phyloP scores from a whole-genome alignment of 2,329 filamentous ascomycete species.

The Knoxdaviesia proteae region DNA sequence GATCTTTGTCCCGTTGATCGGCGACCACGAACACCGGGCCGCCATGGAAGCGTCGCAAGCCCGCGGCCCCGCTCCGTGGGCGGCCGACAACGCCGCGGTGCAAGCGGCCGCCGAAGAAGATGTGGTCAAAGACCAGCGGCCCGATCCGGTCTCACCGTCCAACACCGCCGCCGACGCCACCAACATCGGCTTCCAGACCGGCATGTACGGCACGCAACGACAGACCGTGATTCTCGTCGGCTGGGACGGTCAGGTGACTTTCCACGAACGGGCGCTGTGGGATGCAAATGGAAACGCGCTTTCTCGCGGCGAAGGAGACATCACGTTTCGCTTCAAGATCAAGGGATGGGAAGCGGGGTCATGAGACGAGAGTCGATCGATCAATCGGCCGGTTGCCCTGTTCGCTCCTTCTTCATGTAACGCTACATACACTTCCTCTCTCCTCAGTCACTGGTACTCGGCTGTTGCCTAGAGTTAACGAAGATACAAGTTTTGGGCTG shows the following conservation, averaged over 20 bases:
- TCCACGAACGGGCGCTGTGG: slow-evolving; percentile 37
- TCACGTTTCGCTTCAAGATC: slow-evolving; percentile 33
- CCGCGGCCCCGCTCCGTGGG: slow-evolving; percentile 9
- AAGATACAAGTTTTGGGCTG: too few relatives aligned
- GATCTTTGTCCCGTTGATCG: slow-evolving; percentile 40
- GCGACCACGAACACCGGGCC: slow-evolving; percentile 21
- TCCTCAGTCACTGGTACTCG: too few relatives aligned
- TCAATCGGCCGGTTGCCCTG: too few relatives aligned
- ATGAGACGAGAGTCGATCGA: background rate
- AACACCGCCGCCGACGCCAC: slow-evolving; percentile 8
- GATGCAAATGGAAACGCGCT: slow-evolving; percentile 35
- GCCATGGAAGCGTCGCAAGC: slow-evolving; percentile 22
- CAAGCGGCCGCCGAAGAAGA: slow-evolving; percentile 15
- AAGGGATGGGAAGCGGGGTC: slow-evolving; percentile 24
- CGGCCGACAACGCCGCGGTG: background rate
- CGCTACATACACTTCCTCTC: too few relatives aligned
- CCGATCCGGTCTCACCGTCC: slow-evolving; percentile 13
- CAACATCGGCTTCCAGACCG: slow-evolving; percentile 26
- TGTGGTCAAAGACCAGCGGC: slow-evolving; percentile 15
- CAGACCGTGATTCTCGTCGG: slow-evolving; percentile 42
- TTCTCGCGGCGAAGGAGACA: slow-evolving; percentile 30
- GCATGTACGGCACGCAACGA: slow-evolving; percentile 43
- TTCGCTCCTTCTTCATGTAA: too few relatives aligned
- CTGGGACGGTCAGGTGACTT: slow-evolving; percentile 39
- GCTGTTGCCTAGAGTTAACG: too few relatives aligned